These are phyloP conservation scores for Candida coquimbonensis DNA, from an alignment of 805 yeast species.

Conservation along the genomic window DNA sequence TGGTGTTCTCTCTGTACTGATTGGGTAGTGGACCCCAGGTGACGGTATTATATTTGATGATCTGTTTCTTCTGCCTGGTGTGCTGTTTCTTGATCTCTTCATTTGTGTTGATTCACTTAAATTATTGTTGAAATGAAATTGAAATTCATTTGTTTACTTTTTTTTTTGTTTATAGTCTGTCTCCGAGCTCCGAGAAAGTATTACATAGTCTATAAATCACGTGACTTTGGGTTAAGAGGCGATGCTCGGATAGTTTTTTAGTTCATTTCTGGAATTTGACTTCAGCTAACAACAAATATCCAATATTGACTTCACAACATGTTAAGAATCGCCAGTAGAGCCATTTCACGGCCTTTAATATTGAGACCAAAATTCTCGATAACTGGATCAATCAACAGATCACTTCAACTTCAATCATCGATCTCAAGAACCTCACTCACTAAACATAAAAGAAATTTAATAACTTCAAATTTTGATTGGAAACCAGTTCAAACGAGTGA, in stretches of 20 bases:
- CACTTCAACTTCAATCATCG: background rate
- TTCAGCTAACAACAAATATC: no score
- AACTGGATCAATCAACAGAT: background rate
- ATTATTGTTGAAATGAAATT: background rate
- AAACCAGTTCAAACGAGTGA: constrained; percentile 55
- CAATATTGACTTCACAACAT: no score
- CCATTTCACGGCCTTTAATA: no score
- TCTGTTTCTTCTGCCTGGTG: constrained; percentile 34
- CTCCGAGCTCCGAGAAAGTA: no score
- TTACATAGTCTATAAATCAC: no score
- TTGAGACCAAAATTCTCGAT: no score
- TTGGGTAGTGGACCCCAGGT: constrained; percentile 39
- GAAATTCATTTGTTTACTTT: no score
- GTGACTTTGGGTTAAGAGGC: no score
- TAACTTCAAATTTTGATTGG: constrained; percentile 80
- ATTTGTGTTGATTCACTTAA: background rate
- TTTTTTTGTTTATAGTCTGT: no score
- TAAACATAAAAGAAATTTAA: constrained; percentile 25
- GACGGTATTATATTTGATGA: constrained; percentile 31
- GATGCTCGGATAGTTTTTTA: no score
- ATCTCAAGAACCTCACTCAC: background rate
- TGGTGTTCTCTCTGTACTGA: constrained; percentile 34
- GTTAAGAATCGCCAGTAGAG: no score
- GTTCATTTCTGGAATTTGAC: no score
- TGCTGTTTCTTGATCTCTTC: constrained; percentile 18